Evolutionary conservation across 768 basidiomycete genomes (phyloP).

Genomic region (Termitomyces sp.): DNA sequence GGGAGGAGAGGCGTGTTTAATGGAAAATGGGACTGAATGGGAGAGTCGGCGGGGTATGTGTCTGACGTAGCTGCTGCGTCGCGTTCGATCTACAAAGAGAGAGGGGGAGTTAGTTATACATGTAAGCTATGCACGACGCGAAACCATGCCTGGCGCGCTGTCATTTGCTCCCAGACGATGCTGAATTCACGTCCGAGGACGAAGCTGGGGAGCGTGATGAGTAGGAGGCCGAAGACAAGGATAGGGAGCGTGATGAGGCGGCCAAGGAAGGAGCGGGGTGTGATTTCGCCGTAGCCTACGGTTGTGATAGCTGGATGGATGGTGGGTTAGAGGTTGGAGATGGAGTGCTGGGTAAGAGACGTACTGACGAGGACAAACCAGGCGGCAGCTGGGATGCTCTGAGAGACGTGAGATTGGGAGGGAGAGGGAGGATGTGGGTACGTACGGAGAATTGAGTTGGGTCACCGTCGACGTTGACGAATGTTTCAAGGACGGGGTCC

Average conservation of each 20-base stretch:
- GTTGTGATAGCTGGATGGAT: background rate
- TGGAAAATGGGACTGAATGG: constrained; percentile 14
- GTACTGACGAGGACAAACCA: constrained; percentile 85
- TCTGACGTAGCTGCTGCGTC: constrained; percentile 14
- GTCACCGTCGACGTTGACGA: constrained; percentile 83
- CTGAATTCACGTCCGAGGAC: constrained; percentile 92
- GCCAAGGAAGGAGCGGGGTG: constrained; percentile 84
- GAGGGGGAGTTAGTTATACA: too few relatives aligned
- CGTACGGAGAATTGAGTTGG: constrained; percentile 74
- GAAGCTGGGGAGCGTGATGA: constrained; percentile 90
- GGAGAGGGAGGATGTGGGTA: background rate
- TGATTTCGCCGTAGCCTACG: constrained; percentile 88
- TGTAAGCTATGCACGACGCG: too few relatives aligned
- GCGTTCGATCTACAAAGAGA: constrained; percentile 6
- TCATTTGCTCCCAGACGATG: constrained; percentile 85
- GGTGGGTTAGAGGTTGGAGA: too few relatives aligned
- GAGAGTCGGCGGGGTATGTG: constrained; percentile 1
- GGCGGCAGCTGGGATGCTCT: constrained; percentile 40
- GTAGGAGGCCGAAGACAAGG: constrained; percentile 80
- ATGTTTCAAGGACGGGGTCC: constrained; percentile 77
- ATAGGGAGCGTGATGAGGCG: constrained; percentile 83
- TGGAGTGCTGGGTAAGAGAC: constrained; percentile 25
- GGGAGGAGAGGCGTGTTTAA: constrained; percentile 2
- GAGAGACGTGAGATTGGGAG: background rate
- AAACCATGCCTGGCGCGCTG: constrained; percentile 37